A percentile compares a stretch with the other conserved stretches of the same genome.
phyloP scores from a whole-genome alignment of 495 filamentous ascomycete genomes.

The Ascodesmis nigricans region DNA sequence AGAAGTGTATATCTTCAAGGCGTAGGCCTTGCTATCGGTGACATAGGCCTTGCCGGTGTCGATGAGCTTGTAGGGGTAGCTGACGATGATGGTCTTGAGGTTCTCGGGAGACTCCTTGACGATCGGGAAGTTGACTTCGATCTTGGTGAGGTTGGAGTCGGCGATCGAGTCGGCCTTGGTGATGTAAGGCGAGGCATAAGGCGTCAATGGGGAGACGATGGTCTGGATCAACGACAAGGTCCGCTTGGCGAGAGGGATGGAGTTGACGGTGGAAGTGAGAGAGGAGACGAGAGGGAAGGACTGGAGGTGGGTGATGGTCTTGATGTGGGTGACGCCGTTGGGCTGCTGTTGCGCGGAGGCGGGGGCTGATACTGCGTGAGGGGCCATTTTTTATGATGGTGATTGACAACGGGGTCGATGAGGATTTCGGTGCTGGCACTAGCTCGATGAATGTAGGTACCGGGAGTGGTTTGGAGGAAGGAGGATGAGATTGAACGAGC shows the following conservation, averaged over 20 bases:
- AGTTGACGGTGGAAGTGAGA: slow-evolving; percentile 51
- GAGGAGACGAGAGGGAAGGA: slow-evolving; percentile 73
- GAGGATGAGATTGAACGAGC: neutral
- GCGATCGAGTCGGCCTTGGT: slow-evolving; percentile 60
- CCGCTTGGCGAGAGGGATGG: slow-evolving; percentile 57
- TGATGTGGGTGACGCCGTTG: slow-evolving; percentile 9
- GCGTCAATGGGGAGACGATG: slow-evolving; percentile 41
- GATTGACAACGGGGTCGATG: too few species aligned
- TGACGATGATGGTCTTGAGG: slow-evolving; percentile 43
- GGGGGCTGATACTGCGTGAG: slow-evolving; percentile 7
- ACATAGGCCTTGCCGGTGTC: slow-evolving; percentile 13
- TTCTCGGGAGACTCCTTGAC: slow-evolving; percentile 72
- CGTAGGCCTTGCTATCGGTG: slow-evolving; percentile 46
- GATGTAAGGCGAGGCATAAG: slow-evolving; percentile 66
- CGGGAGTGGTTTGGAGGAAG: neutral
- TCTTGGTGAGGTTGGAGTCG: slow-evolving; percentile 44
- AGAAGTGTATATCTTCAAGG: slow-evolving; percentile 45
- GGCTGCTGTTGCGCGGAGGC: slow-evolving; percentile 1
- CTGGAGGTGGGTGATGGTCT: slow-evolving; percentile 43
- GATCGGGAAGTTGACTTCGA: slow-evolving; percentile 63
- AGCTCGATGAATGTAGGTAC: neutral
- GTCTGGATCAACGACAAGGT: slow-evolving; percentile 48
- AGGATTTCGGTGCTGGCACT: too few species aligned
- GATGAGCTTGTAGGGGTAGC: slow-evolving; percentile 36
- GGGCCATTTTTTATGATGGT: slow-evolving; percentile 4